Percentiles rank a stretch among this genome's conserved stretches.
These are phyloP conservation scores for Colletotrichum australisinense DNA, from an alignment of 2,329 filamentous ascomycete genomes.

Conservation along the genomic window DNA sequence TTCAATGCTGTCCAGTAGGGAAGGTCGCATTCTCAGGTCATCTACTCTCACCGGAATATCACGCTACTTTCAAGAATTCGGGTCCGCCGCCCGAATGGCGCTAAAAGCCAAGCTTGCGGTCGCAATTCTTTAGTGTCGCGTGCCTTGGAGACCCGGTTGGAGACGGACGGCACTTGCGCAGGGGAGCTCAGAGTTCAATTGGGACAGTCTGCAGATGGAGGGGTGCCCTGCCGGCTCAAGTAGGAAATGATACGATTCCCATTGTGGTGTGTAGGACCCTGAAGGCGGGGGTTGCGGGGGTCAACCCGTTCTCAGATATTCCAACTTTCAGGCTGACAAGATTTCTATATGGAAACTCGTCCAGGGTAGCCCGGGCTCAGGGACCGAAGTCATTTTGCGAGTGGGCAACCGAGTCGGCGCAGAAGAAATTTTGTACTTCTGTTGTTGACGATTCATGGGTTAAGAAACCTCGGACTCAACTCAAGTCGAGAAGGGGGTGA, in stretches of 20 bases:
- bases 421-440: background rate
- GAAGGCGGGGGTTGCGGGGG: slow-evolving; percentile 23
- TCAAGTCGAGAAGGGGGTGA: background rate
- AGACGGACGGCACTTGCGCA: slow-evolving; percentile 94
- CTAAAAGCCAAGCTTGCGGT: slow-evolving; percentile 83
- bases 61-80: slow-evolving; percentile 75
- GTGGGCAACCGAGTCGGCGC: slow-evolving; percentile 3
- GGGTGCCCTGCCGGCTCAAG: slow-evolving; percentile 79
- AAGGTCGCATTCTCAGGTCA: slow-evolving; percentile 89
- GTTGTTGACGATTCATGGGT: slow-evolving; percentile 3
- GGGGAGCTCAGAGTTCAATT: slow-evolving; percentile 88
- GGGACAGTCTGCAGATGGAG: slow-evolving; percentile 75
- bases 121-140: slow-evolving; percentile 84
- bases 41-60: slow-evolving; percentile 93
- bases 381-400: slow-evolving; percentile 2
- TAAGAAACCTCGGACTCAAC: background rate
- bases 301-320: background rate
- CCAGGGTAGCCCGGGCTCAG: slow-evolving; percentile 3
- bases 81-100: slow-evolving; percentile 75
- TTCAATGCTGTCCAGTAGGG: slow-evolving; percentile 80
- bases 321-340: slow-evolving; percentile 12
- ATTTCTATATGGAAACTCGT: background rate
- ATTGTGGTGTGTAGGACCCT: slow-evolving; percentile 74
- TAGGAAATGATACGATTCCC: slow-evolving; percentile 81
- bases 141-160: slow-evolving; percentile 65